phyloP scores from a whole-genome alignment of 2,329 filamentous ascomycete genomes.

The Coniochaeta hoffmannii region DNA sequence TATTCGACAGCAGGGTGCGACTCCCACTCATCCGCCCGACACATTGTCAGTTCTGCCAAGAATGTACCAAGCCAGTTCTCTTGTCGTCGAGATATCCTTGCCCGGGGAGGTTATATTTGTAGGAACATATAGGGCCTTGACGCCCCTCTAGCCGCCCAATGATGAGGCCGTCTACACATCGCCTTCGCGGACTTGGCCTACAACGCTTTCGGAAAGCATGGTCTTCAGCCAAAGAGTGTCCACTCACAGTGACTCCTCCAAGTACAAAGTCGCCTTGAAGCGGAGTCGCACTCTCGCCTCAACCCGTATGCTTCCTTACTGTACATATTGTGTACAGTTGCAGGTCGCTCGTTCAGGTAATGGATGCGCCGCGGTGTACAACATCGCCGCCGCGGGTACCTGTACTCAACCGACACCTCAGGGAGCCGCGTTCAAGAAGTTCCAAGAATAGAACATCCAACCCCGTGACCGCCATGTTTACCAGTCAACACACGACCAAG shows the following conservation, averaged over 20 bases:
- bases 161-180: background rate
- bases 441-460: background rate
- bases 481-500: background rate
- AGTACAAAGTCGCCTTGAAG: background rate
- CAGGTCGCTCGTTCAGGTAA: background rate
- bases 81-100: background rate
- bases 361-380: background rate
- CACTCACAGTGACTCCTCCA: background rate
- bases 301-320: background rate
- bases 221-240: background rate
- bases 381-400: background rate
- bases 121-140: constrained; percentile 1
- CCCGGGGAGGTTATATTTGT: background rate
- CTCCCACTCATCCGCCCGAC: background rate
- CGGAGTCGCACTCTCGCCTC: background rate
- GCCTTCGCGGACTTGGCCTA: background rate
- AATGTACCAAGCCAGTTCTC: background rate
- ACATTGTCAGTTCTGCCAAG: background rate
- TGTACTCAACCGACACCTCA: background rate
- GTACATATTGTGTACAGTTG: no score
- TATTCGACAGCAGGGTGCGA: background rate
- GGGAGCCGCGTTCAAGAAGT: background rate
- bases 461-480: background rate
- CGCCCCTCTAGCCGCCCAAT: background rate
- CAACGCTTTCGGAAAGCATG: background rate